Percentiles rank a stretch among this genome's conserved stretches.
phyloP scores from a whole-genome alignment of 1,284 basidiomycete genomes.

The Cryptococcus sp. region DNA sequence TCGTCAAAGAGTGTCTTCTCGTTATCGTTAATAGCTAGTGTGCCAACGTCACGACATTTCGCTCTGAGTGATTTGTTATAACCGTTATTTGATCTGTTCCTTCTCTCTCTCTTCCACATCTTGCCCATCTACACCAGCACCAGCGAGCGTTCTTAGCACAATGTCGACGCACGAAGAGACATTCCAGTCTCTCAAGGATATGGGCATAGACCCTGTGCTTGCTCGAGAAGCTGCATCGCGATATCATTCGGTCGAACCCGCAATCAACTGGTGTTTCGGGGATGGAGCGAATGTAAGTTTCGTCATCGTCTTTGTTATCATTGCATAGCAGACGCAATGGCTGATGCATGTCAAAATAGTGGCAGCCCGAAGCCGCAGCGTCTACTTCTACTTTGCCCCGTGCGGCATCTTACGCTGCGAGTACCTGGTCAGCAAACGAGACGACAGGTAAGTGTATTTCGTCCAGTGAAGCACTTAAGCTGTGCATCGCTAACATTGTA shows the following conservation, averaged over 20 bases:
- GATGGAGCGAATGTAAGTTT: slow-evolving; percentile 37
- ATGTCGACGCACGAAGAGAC: slow-evolving; percentile 32
- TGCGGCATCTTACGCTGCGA: background rate
- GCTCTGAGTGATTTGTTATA: too few species aligned
- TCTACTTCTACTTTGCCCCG: background rate
- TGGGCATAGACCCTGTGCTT: slow-evolving; percentile 40
- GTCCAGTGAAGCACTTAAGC: slow-evolving; percentile 7
- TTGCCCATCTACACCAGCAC: too few species aligned
- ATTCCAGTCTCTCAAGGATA: slow-evolving; percentile 32
- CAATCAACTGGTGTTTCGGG: slow-evolving; percentile 50
- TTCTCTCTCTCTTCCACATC: too few species aligned
- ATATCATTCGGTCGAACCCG: slow-evolving; percentile 36
- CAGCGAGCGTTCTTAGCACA: too few species aligned
- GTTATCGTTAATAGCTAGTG: too few species aligned
- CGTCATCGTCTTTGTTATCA: background rate
- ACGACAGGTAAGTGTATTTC: background rate
- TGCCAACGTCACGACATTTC: too few species aligned
- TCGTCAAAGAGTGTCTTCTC: too few species aligned
- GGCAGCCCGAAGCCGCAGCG: slow-evolving; percentile 5
- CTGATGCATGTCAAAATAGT: background rate
- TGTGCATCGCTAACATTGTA: background rate
- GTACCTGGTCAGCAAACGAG: background rate
- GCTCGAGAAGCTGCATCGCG: slow-evolving; percentile 39
- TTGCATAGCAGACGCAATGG: background rate
- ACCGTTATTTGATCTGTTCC: too few species aligned